Base-by-base conservation (phyloP, 768 basidiomycete species). In the Leccinum variicolor region DNA sequence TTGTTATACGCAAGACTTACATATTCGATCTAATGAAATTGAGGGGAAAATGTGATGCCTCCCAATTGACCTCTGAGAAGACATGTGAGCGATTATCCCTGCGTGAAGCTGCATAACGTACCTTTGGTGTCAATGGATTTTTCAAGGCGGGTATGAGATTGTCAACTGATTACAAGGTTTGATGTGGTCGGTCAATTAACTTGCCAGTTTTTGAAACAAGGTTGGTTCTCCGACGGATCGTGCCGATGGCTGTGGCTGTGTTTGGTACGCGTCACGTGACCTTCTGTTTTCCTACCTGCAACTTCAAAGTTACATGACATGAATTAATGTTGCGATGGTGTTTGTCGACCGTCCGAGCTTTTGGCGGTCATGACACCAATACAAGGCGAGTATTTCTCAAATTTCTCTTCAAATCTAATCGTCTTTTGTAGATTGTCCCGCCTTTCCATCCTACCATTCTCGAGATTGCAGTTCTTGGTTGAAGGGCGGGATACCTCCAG, bases 91-190 rank as follows among this genome's bases (percentile, higher is more conserved):
- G 9, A 11, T 10, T 19, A 41, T 41, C 39, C 8, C 10, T 19
- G n/a, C 10, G 2, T 41, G n/a, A 43, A 69, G 66, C 10, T 1
- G 15, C 2, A 34, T 4, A 21, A 75, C 79, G 36, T 71, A 87
- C 89, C 88, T 79, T 75, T 68, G 75, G 90, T 90, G 89, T 79
- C 90, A 92, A 92, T 78, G 91, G 91, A 92, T 92, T 81, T 92
- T 93, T 93, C 86, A 93, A 93, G 91, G 90, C 89, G 79, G 55
- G 62, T 60, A 52, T 63, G 59, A 47, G 51, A 47, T 53, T 54
- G 57, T 63, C 19, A 46, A 53, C 54, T 28, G n/a, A 61, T 39
- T 3, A 63, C 57, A 70, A 71, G 55, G 71, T 73, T 71, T 69
- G 29, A 15, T 21, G n/a, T n/a, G n/a, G 17, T 19, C n/a, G 4